Base-by-base conservation (phyloP, 257 asterid species). In the Striga asiatica region DNA sequence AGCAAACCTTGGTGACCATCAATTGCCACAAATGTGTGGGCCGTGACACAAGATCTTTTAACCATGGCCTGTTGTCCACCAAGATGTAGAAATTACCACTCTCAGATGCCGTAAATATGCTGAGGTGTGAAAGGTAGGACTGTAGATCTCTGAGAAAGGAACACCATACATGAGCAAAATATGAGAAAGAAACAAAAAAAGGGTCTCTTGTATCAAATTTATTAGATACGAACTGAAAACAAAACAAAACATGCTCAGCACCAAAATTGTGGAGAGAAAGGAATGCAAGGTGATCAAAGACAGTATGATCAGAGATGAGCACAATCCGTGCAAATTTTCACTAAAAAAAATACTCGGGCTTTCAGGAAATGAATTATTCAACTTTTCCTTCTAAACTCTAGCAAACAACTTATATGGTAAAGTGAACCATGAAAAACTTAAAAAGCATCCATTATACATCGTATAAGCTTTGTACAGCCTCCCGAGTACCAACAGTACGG, bases 41-140 rank as follows among this genome's bases (percentile, higher is more conserved):
- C 50, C 83, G 73, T 29, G 94, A 80, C 37, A 66, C 88, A 17
- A 79, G 89, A 70, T 88, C 97, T 62, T 81, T 64, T 70, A 92
- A 65, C 98, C 97, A 92, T 37, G 98, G 98, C 61, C 83, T 75
- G 54, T 92, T 92, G 69, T 92, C 97, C 68, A 92, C 94, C 80
- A 92, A 74, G 74, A 92, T 76, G 62, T 75, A 92, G 59, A 82
- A 31, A 64, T 74, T 87, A 64, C 78, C 79, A 68, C 95, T 82
- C 57, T 88, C 95, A 51, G 80, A 78, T 54, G 95, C 86, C 78
- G 76, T 50, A 76, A 82, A 92, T 57, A 88, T 68, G 74, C 73
- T 69, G 76, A 88, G 94, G 69, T 88, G 86, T 66, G 98, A 92
- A 63, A 88, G 97, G 71, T 92, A 92, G 10, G 98, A 88, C 74